Base-by-base conservation (phyloP, 192 early-diverging fungal genomes). In the Umbelopsis vinacea region DNA sequence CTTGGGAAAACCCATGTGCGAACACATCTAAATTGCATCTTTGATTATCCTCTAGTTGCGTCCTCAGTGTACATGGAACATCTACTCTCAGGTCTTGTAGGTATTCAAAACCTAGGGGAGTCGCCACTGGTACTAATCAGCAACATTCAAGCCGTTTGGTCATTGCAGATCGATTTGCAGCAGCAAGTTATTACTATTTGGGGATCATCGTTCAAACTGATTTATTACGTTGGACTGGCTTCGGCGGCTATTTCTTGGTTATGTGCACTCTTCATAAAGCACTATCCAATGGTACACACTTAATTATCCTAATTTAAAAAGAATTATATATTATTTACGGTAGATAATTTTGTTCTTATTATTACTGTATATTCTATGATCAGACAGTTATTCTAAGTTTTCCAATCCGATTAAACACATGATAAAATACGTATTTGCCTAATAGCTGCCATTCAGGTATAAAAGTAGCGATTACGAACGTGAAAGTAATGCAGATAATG, bases 31-130 rank as follows among this genome's bases (percentile, higher is more conserved):
- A 33, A 24, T 33, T 4, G 12, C 6, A 8, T 19, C 37, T 6
- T 19, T 24, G 0, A 2, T 54, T 14, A 63, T 63, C 0, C 12
- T 35, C 11, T 17, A 63, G 29, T 63, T 17, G 3, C 33, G 3
- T 63, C 57, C 57, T 63, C 57, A 8, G 57, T 63, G 14, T 63
- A 63, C 29, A 63, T 63, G 57, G 12, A 63, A 4, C 0, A 33
- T 0, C 35, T 63, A 4, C 26, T 63, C 2, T 63, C 57, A 17
- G 57, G 33, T 7, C 57, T 63, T 11, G 26, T 33, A 2, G 26
- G 33, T 15, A 63, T 63, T 37, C 33, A 63, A 38, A 26, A 26
- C 11, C 29, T 63, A 4, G 57, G 26, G 2, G 57, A 29, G 33
- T 38, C 57, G 23, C 14, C 57, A n/a, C 10, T 37, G 12, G 26